These are phyloP conservation scores for Phlyctochytrium arcticum DNA, from an alignment of 192 early-diverging fungal species.

Conservation along the genomic window DNA sequence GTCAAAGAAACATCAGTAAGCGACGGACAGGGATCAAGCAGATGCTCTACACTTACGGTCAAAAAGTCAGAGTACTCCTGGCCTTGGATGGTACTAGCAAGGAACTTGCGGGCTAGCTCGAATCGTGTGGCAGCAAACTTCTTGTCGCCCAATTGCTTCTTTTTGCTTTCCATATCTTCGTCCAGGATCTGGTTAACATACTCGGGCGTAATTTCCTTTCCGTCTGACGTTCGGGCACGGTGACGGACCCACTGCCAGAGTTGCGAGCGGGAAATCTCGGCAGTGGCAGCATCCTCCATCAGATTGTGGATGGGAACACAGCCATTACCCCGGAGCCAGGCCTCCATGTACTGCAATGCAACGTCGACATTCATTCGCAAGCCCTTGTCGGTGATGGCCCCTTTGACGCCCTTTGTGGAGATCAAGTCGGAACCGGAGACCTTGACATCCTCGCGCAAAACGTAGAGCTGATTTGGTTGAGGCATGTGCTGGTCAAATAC, in stretches of 20 bases:
- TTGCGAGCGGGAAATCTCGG: conserved; percentile 96
- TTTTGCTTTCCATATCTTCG: conserved; percentile 74
- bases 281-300: conserved; percentile 98
- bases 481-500: conserved; percentile 96
- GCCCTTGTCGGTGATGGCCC: conserved; percentile 79
- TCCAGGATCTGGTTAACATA: conserved; percentile 74
- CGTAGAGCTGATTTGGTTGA: conserved; percentile 90
- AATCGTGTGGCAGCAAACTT: conserved; percentile 65
- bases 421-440: conserved; percentile 81
- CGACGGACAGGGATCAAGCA: background rate
- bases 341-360: conserved; percentile 89
- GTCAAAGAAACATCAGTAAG: background rate
- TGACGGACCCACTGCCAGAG: conserved; percentile 97
- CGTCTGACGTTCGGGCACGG: conserved; percentile 73
- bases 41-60: conserved; percentile 45
- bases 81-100: conserved; percentile 76
- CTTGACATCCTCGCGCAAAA: conserved; percentile 86
- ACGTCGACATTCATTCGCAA: conserved; percentile 91
- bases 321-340: conserved; percentile 90
- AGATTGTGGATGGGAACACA: conserved; percentile 98
- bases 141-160: conserved; percentile 48
- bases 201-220: conserved; percentile 73
- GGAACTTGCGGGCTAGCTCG: conserved; percentile 60
- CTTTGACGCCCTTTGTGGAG: conserved; percentile 47
- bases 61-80: conserved; percentile 88